Evolutionary conservation across 495 filamentous ascomycete genomes (phyloP), one percentile per base, ranked within the genome.

Genomic region (Geoglossum glabrum): DNA sequence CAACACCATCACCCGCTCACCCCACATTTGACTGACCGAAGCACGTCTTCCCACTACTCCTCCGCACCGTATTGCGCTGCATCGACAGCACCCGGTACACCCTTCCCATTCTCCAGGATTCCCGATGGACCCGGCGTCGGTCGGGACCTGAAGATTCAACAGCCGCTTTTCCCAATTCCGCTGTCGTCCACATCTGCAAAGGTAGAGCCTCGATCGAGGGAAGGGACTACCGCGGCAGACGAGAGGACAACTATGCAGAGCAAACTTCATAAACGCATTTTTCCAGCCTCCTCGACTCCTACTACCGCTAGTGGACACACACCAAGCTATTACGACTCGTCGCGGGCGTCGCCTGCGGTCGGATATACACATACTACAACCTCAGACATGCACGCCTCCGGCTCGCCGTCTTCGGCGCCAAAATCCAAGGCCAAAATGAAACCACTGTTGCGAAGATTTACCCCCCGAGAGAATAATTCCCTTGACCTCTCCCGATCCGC

Each of bases 401-500:
- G 33, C 23, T 19, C 23, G 15, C 13, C 56, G 15, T 26, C 54
- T 15, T 33, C 56, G 26, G 15, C 60, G 64, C 23, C 43, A 60
- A 54, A 70, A 65, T 38, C 55, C 65, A 57, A 70, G 40, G 68
- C 70, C 0, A 75, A 78, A 61, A 75, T 76, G 60, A 82, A 81
- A 62, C 78, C 79, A 10, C 71, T 80, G 21, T 63, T 79, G n/a
- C 74, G 74, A 27, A 80, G 77, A 60, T 65, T 74, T 46, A 74
- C 77, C 21, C 70, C 69, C 9, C 73, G 73, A 60, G 76, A 75
- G 60, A 68, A 70, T 33, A 67, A 70, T 10, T 69, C 73, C 0
- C 71, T 79, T 34, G 77, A 82, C 61, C 64, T 80, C 21, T 77
- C 77, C 21, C 76, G 74, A 21, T 74, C 76, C 0, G 74, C 72